Base-by-base conservation (phyloP, 345 rosid genomes). In the Camelina neglecta region DNA sequence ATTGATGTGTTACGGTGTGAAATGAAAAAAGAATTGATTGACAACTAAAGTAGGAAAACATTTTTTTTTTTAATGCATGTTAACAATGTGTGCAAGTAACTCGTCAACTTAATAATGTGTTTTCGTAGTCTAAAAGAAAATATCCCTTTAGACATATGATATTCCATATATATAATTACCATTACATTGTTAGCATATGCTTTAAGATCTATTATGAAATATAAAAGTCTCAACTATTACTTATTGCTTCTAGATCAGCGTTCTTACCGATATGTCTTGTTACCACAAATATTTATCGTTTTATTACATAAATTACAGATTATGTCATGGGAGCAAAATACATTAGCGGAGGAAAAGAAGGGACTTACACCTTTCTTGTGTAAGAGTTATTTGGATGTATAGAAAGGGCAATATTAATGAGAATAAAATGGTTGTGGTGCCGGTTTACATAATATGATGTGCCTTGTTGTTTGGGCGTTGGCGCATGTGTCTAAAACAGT, bases 401-500 rank as follows among this genome's bases (percentile, higher is more conserved):
- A 20, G 7, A 41, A 51, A n/a, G 62, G 63, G 63, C 16, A 69
- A 68, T 53, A 21, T 41, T 69, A 48, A 45, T 68, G 74, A 75
- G 74, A 61, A 60, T 60, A 68, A 21, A 60, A 61, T 75, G 65
- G 80, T 54, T 69, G 58, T 54, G 50, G 71, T 69, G 65, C 53
- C 58, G 23, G 79, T 69, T 69, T 54, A 61, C 65, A 55, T 51
- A 55, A 47, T 56, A 57, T 77, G 71, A 64, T 71, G 72, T 65
- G 80, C 72, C 67, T 77, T 77, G 73, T 59, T 71, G 81, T 77
- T 76, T 69, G 77, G 65, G 59, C 56, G 65, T 66, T 72, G 73
- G 77, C 49, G 81, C 69, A 71, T 77, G 81, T 71, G 75, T 77
- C 72, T 77, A 67, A 64, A 81, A 83, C 86, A 81, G 86, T 79